Percentiles rank a stretch among this genome's conserved stretches.
Conservation (phyloP, 2,329 filamentous ascomycete genomes). For the Neurospora sp. region DNA sequence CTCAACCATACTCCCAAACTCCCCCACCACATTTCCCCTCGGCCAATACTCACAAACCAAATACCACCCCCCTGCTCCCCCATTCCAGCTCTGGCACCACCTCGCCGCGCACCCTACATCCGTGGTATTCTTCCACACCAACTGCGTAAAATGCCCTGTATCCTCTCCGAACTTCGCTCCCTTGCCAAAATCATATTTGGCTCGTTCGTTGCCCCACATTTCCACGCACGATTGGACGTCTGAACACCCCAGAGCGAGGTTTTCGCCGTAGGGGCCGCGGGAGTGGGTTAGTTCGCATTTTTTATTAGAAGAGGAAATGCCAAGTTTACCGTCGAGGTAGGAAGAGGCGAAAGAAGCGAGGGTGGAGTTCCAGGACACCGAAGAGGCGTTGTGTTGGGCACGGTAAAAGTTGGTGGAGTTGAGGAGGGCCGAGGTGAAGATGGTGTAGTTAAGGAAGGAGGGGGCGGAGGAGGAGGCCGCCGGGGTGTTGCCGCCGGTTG, state of each 20-base stretch:
- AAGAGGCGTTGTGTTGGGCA: conserved; percentile 46
- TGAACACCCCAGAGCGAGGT: conserved; percentile 57
- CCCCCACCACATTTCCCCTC: conserved; percentile 49
- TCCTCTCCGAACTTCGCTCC: conserved; percentile 45
- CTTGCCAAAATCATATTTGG: conserved; percentile 46
- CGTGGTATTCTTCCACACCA: conserved; percentile 58
- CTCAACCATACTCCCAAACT: conserved; percentile 34
- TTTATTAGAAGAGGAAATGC: background rate
- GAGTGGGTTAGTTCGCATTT: conserved; percentile 43
- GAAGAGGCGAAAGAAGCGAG: conserved; percentile 43
- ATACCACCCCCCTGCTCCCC: conserved; percentile 40
- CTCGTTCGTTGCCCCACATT: conserved; percentile 54
- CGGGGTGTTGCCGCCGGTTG: conserved; percentile 19
- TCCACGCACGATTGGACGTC: conserved; percentile 49
- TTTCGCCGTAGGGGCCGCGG: conserved; percentile 61
- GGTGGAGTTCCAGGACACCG: conserved; percentile 55
- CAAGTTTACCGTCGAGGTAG: conserved; percentile 30
- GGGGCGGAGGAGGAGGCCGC: conserved; percentile 22
- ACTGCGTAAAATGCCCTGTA: conserved; percentile 64
- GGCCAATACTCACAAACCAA: conserved; percentile 64
- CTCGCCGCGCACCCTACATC: conserved; percentile 44
- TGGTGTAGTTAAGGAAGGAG: conserved; percentile 23
- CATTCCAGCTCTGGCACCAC: conserved; percentile 23
- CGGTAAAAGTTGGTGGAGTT: conserved; percentile 59
- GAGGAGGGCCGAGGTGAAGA: conserved; percentile 47